These are phyloP conservation scores for Zalerion maritima DNA, from an alignment of 495 filamentous ascomycete species.

Conservation along the genomic window DNA sequence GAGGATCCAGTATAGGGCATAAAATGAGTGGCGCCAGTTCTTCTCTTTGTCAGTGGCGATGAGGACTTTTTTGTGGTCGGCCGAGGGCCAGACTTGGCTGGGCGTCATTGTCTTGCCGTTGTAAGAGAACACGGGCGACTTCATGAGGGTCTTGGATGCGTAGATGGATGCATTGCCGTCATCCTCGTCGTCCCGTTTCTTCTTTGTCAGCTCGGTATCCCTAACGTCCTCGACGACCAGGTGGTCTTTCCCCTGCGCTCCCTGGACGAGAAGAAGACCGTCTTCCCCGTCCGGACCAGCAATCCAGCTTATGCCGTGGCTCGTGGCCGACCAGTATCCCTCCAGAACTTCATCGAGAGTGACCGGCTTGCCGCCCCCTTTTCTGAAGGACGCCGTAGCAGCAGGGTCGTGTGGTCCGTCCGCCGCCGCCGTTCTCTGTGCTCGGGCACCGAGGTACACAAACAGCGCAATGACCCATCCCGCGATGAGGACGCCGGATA, in stretches of 20 bases:
- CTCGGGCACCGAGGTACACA: slow-evolving; percentile 52
- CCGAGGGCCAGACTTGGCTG: slow-evolving; percentile 55
- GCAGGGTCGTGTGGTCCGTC: slow-evolving; percentile 53
- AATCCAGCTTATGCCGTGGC: slow-evolving; percentile 77
- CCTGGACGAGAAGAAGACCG: slow-evolving; percentile 61
- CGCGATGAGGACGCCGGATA: slow-evolving; percentile 50
- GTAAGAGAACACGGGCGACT: slow-evolving; percentile 45
- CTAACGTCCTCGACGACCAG: slow-evolving; percentile 81
- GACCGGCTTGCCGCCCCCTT: slow-evolving; percentile 59
- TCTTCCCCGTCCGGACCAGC: slow-evolving; percentile 73
- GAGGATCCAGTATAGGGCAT: slow-evolving; percentile 80
- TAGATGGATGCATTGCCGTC: slow-evolving; percentile 22
- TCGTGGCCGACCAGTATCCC: slow-evolving; percentile 53
- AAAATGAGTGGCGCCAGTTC: slow-evolving; percentile 85
- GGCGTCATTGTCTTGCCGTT: slow-evolving; percentile 36
- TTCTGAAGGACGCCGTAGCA: slow-evolving; percentile 44
- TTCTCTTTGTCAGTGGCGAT: slow-evolving; percentile 51
- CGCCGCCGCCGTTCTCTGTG: slow-evolving; percentile 46
- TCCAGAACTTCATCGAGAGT: slow-evolving; percentile 66
- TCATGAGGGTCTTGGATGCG: slow-evolving; percentile 57
- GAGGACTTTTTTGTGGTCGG: slow-evolving; percentile 71
- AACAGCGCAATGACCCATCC: slow-evolving; percentile 71
- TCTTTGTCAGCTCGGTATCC: no score
- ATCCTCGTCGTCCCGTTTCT: no score
- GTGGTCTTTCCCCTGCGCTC: slow-evolving; percentile 44